Base-by-base conservation (phyloP, 352 stramenopile genomes). In the Lagenidium giganteum region DNA sequence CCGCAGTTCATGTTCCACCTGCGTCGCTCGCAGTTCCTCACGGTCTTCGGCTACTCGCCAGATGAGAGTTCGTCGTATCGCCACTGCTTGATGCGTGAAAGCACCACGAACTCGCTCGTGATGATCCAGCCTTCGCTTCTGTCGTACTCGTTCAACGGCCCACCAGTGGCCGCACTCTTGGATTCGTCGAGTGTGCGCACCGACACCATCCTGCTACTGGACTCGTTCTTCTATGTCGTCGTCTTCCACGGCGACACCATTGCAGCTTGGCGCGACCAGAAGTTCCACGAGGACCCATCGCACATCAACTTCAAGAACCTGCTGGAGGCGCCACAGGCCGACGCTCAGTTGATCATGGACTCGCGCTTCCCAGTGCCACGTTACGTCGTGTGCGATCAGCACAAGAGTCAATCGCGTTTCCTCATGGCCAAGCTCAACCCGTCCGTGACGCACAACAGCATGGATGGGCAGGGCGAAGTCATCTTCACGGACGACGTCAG, bases 1-100 rank as follows among this genome's bases (percentile, higher is more conserved):
- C 97, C 97, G 35, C 97, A 99, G 72, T 99, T 99, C 65, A 98
- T 99, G 86, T 99, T 99, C 74, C 96, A 99, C 77, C 60, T 99
- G 42, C 85, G 97, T 27, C 81, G 97, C 23, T 99, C 95, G 31
- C 96, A 99, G 72, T 99, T 99, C 67, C 72, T 99, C 46, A 98
- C 98, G 25, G 80, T 98, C 25, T 99, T 99, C 62, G 98, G 98
- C 50, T 98, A 96, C 53, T 98, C 85, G 50, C 97, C 96, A 8
- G 97, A 99, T 65, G 97, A 99, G 65, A 96, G 91, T 42, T 85
- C 92, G 28, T 98, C 98, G 69, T 98, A 99, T 69, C 81, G 95
- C 23, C 96, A 97, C 65, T 87, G 74, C 36, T 57, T 99, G 43
- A 74, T 93, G 42, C 84, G 90, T 20, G 96, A 99, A 65, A 98